phyloP scores from a whole-genome alignment of 257 asterid species.

The Solanum chiquidenum region DNA sequence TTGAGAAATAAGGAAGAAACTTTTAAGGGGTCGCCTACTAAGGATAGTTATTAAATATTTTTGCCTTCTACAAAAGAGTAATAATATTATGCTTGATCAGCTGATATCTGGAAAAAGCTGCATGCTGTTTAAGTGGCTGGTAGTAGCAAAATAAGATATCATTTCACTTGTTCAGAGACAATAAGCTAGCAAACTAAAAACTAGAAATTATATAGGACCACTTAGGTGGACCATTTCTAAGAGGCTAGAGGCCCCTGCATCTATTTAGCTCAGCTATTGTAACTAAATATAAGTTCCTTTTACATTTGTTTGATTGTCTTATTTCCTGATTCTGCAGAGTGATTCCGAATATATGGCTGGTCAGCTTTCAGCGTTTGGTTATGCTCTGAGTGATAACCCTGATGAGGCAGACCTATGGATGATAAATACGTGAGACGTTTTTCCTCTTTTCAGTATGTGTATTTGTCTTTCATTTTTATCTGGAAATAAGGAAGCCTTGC shows the following conservation, averaged over 20 bases:
- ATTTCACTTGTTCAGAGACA: not conserved
- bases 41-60: not conserved
- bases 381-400: conserved; percentile 65
- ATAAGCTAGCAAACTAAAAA: not conserved
- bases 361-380: conserved; percentile 95
- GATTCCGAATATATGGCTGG: conserved; percentile 99
- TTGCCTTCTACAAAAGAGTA: not conserved
- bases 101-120: not conserved
- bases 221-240: not conserved
- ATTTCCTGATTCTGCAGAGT: conserved; percentile 39
- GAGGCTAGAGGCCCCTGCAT: not conserved
- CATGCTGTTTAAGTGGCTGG: not conserved
- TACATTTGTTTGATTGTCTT: conserved; percentile 1
- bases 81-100: not conserved
- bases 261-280: not conserved
- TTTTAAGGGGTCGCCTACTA: not conserved
- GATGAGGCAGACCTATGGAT: conserved; percentile 97
- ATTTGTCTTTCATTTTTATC: not conserved
- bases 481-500: not conserved
- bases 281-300: not conserved
- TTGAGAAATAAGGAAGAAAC: not conserved
- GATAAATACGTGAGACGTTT: conserved; percentile 73
- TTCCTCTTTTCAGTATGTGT: not conserved
- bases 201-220: not conserved
- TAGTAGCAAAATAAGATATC: not conserved